Conservation (phyloP, 1,284 basidiomycete species). For the Takashimella koratensis region DNA sequence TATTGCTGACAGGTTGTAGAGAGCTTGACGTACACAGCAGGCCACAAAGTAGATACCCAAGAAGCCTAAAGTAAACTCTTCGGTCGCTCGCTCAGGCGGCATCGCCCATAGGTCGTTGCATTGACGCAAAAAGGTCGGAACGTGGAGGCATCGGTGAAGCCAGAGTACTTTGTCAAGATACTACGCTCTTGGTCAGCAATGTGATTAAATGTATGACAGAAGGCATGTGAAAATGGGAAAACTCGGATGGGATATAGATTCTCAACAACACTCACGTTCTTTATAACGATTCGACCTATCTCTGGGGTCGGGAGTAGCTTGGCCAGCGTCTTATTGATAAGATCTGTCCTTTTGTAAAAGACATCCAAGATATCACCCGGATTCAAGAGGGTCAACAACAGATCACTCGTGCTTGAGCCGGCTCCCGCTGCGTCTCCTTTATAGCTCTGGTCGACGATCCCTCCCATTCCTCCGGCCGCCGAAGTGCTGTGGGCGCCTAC, state of each 20-base stretch:
- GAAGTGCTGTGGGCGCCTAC: neutral
- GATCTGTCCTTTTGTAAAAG: slow-evolving; percentile 39
- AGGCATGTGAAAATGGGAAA: too few relatives aligned
- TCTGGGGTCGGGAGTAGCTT: slow-evolving; percentile 35
- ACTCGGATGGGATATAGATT: too few relatives aligned
- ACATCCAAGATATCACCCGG: slow-evolving; percentile 39
- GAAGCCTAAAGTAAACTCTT: slow-evolving; percentile 43
- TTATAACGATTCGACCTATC: slow-evolving; percentile 39
- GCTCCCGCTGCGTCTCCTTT: neutral
- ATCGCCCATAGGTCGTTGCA: slow-evolving; percentile 45
- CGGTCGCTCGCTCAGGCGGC: slow-evolving; percentile 28
- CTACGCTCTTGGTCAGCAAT: too few relatives aligned
- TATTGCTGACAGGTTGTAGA: too few relatives aligned
- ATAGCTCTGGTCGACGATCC: slow-evolving; percentile 3
- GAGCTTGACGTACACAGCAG: slow-evolving; percentile 43
- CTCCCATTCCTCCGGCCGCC: slow-evolving; percentile 20
- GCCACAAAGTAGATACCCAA: slow-evolving; percentile 40
- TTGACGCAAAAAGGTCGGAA: slow-evolving; percentile 43
- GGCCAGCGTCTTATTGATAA: slow-evolving; percentile 38
- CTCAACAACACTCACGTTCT: slow-evolving; percentile 13
- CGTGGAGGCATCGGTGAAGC: slow-evolving; percentile 46
- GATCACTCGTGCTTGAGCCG: slow-evolving; percentile 16
- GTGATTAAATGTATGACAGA: too few relatives aligned
- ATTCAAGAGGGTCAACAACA: slow-evolving; percentile 34
- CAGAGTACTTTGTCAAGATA: slow-evolving; percentile 44